Base-by-base conservation (phyloP, 805 yeast species). In the Hyphopichia homilentoma region DNA sequence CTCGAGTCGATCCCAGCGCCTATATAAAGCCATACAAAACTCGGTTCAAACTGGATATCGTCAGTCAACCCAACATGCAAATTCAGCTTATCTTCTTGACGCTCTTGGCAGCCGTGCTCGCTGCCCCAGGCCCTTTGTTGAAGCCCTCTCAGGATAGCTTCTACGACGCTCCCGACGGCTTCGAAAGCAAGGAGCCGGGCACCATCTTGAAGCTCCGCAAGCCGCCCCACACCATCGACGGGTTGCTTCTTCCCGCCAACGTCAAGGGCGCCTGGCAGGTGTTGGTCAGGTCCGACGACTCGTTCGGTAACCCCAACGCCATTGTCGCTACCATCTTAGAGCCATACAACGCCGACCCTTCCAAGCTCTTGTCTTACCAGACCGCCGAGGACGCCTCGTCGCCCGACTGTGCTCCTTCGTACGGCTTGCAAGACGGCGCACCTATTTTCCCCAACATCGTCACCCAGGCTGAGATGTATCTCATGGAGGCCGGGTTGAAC, bases 121-220 rank as follows among this genome's bases (percentile, higher is more conserved):
- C 32, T 22, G 11, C 13, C 19, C 36, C 28, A 15, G 19, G 9
- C 16, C 17, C 13, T 11, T 30, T 27, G 2, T 8, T 29, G 13
- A 30, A 27, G 12, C 44, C 44, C 9, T 25, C 33, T 15, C 29
- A 48, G 13, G 64, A 57, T 33, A 35, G 39, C 2, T 58, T 56
- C 33, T 57, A 58, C 33, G 21, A 16, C 47, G 12, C 55, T 3
- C 56, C 57, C 1, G 31, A 27, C 7, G 54, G 56, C 1, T 52
- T 23, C 29, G 54, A 54, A 30, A 17, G 39, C 17, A 25, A 29
- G 3, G 29, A 36, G 4, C 32, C 43, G 1, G 65, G 65, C 6
- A 44, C 51, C 11, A 48, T 58, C 18, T 40, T 58, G 9, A 49
- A 38, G 30, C 30, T 22, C 12, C 40, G 62, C 35, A 29, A 36